Conservation (phyloP, 2,329 filamentous ascomycete genomes). For the Ophiostoma perfectum region DNA sequence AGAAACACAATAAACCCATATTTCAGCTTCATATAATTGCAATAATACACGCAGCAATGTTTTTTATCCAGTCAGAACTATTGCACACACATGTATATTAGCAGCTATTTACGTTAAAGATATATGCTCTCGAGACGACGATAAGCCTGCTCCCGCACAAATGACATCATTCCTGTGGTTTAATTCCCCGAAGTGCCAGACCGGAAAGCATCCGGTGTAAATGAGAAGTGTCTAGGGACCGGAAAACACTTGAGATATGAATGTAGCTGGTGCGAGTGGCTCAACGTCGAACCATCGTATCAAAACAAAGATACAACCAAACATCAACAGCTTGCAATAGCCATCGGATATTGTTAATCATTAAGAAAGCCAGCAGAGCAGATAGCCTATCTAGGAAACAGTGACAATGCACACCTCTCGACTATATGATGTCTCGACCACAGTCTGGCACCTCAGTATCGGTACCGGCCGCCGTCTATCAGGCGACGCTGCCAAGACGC, state of each 20-base stretch:
- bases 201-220: not conserved
- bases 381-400: not conserved
- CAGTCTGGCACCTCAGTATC: not conserved
- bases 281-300: no score
- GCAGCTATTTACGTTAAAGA: no score
- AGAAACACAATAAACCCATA: no score
- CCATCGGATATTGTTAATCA: not conserved
- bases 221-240: not conserved
- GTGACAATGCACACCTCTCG: not conserved
- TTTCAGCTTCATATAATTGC: no score
- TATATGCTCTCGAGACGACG: not conserved
- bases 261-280: no score
- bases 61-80: no score
- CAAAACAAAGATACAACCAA: not conserved
- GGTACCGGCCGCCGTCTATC: not conserved
- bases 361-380: not conserved
- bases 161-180: not conserved
- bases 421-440: no score
- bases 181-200: not conserved
- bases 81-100: no score
- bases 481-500: not conserved
- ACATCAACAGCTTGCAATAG: not conserved
- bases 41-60: no score
- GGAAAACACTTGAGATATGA: no score
- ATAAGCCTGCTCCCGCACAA: not conserved